Percentiles rank a stretch among this genome's conserved stretches.
These are phyloP conservation scores for Chytriomyces hyalinus DNA, from an alignment of 192 early-diverging fungal genomes.

Conservation along the genomic window DNA sequence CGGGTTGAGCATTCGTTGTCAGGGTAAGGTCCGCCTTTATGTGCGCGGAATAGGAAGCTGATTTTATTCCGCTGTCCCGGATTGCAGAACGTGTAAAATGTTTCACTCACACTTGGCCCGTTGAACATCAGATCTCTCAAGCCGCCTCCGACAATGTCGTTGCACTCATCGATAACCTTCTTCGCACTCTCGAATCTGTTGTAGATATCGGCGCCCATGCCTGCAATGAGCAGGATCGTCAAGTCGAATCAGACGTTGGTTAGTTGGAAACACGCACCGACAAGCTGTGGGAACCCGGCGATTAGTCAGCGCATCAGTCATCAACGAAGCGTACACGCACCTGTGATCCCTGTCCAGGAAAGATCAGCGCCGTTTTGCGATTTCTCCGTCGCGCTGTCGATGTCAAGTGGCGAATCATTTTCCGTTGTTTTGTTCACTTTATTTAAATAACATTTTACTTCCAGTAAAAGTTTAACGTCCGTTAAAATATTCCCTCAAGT, in stretches of 20 bases:
- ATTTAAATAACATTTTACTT: background rate
- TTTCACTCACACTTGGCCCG: slow-evolving; percentile 66
- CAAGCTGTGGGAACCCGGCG: background rate
- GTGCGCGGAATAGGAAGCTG: background rate
- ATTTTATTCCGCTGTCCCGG: too few species aligned
- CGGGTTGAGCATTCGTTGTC: slow-evolving; percentile 84
- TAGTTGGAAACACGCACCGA: background rate
- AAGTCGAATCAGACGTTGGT: background rate
- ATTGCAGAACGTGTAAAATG: background rate
- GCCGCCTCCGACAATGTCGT: slow-evolving; percentile 75
- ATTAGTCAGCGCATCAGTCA: background rate
- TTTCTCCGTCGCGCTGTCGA: background rate
- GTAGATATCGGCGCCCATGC: slow-evolving; percentile 93
- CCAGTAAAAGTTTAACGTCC: too few species aligned
- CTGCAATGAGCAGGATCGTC: slow-evolving; percentile 34
- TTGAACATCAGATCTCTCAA: slow-evolving; percentile 85
- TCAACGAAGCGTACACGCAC: slow-evolving; percentile 6
- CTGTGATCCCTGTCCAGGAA: slow-evolving; percentile 47
- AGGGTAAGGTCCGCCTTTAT: slow-evolving; percentile 38
- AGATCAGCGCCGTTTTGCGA: slow-evolving; percentile 38
- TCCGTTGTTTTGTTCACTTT: background rate
- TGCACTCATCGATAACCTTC: slow-evolving; percentile 86
- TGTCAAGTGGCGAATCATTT: background rate
- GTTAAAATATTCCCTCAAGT: too few species aligned
- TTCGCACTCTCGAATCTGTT: slow-evolving; percentile 73